These are phyloP conservation scores for Lichtheimia ramosa DNA, from an alignment of 371 early-diverging fungal species.

Conservation along the genomic window DNA sequence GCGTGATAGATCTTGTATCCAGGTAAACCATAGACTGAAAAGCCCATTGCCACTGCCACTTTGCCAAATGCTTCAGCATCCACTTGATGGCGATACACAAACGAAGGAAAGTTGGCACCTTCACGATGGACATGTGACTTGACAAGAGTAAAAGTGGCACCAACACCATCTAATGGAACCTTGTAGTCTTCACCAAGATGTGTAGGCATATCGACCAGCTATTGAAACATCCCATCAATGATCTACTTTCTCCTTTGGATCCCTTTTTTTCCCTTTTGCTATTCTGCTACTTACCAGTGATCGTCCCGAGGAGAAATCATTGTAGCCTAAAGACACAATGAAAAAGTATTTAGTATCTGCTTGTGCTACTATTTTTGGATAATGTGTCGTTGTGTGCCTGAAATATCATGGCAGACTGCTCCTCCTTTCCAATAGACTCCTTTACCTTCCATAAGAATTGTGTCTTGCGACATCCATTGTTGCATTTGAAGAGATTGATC, in stretches of 20 bases:
- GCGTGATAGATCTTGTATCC: conserved; percentile 42
- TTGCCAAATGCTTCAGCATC: conserved; percentile 70
- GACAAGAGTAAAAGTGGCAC: conserved; percentile 54
- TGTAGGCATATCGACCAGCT: conserved; percentile 51
- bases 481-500: conserved; percentile 49
- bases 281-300: conserved; percentile 9
- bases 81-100: conserved; percentile 54
- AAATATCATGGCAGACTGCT: no score
- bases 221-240: conserved; percentile 3
- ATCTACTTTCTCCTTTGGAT: no score
- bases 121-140: conserved; percentile 57
- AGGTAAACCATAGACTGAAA: conserved; percentile 52
- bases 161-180: conserved; percentile 65
- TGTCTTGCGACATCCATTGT: conserved; percentile 32
- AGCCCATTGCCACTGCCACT: conserved; percentile 57
- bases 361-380: neutral
- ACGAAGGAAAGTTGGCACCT: conserved; percentile 57
- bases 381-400: no score
- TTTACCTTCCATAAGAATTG: conserved; percentile 39
- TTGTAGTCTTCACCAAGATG: conserved; percentile 21
- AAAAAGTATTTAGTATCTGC: neutral
- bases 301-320: conserved; percentile 8
- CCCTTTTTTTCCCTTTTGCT: neutral
- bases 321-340: conserved; percentile 4
- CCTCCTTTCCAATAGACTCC: no score